These are phyloP conservation scores for Citrullus amarus DNA, from an alignment of 306 rosid genomes.

Conservation along the genomic window DNA sequence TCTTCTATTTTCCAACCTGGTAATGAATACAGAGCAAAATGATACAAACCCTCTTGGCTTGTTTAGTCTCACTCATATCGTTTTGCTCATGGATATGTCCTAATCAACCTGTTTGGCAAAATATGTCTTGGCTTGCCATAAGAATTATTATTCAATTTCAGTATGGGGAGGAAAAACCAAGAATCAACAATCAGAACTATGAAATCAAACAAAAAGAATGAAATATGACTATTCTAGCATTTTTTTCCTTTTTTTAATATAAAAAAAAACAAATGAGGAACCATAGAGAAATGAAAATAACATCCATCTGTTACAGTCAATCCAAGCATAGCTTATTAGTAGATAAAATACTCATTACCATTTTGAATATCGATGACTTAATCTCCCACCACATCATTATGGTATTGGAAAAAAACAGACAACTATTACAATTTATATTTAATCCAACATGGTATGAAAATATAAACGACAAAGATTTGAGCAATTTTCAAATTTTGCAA, in stretches of 20 bases:
- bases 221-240: background rate
- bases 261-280: background rate
- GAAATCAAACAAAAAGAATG: slow-evolving; percentile 3
- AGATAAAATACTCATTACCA: background rate
- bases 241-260: background rate
- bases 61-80: slow-evolving; percentile 54
- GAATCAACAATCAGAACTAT: background rate
- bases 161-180: background rate
- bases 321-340: background rate
- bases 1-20: background rate
- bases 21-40: background rate
- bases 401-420: too few relatives aligned
- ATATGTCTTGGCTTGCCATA: slow-evolving; percentile 13
- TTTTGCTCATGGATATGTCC: slow-evolving; percentile 48
- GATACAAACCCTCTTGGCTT: slow-evolving; percentile 8
- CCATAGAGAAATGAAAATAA: background rate
- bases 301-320: background rate
- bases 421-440: background rate
- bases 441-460: background rate
- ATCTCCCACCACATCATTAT: background rate
- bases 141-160: background rate
- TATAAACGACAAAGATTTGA: background rate
- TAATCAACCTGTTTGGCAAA: slow-evolving; percentile 32
- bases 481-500: background rate
- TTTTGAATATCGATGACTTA: background rate